phyloP scores from a whole-genome alignment of 192 early-diverging fungal genomes.

The Linnemannia zychae region DNA sequence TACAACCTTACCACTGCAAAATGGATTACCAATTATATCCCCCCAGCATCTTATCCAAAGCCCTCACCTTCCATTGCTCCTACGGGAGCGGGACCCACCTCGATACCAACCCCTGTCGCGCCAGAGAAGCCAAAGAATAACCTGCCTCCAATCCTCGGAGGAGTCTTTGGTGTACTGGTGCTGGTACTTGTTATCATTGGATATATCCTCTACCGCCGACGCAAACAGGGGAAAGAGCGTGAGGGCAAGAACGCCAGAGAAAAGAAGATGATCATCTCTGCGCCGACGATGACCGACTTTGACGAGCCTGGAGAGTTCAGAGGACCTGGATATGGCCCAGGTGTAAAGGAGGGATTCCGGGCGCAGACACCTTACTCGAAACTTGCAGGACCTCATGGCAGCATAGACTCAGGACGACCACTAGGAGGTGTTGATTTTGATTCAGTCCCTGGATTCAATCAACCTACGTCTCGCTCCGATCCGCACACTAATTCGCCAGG shows the following conservation, averaged over 20 bases:
- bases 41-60: not conserved
- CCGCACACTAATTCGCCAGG: too few species aligned
- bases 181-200: not conserved
- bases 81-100: too few species aligned
- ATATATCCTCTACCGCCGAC: not conserved
- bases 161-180: not conserved
- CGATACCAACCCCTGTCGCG: not conserved
- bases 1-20: not conserved
- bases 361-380: too few species aligned
- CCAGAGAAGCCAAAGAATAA: not conserved
- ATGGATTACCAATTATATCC: not conserved
- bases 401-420: too few species aligned
- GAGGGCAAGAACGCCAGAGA: not conserved
- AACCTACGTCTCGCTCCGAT: too few species aligned
- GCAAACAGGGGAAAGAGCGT: not conserved
- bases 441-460: too few species aligned
- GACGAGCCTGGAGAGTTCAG: not conserved
- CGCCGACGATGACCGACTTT: not conserved
- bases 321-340: not conserved
- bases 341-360: not conserved
- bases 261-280: not conserved
- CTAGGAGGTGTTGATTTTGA: too few species aligned
- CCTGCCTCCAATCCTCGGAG: not conserved
- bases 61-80: not conserved
- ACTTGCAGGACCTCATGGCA: too few species aligned